Evolutionary conservation across 2,329 filamentous ascomycete species (phyloP).

Genomic region (Neopestalotiopsis sp.): DNA sequence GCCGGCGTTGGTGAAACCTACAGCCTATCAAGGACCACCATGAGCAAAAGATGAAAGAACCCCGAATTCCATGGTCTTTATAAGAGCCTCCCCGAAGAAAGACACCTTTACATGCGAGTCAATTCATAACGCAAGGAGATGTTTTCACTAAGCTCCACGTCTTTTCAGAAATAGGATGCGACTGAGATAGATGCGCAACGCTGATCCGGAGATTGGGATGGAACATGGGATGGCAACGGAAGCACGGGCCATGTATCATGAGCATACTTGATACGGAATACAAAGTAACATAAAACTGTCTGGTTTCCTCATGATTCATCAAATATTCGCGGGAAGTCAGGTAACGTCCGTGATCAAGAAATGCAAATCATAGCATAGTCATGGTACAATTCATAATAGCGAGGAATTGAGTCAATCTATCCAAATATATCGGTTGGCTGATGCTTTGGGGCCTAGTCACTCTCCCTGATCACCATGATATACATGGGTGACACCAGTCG

Average conservation of each 20-base stretch:
- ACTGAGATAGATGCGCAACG: neutral
- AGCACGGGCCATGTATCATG: conserved; percentile 3
- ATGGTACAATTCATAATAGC: no score
- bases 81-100: neutral
- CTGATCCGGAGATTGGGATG: neutral
- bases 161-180: neutral
- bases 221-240: conserved; percentile 3
- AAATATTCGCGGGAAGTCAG: neutral
- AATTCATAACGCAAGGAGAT: neutral
- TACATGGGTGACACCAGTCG: no score
- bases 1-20: neutral
- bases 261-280: neutral
- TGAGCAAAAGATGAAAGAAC: neutral
- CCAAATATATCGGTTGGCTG: no score
- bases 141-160: neutral
- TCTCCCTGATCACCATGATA: no score
- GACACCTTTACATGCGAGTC: neutral
- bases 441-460: no score
- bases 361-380: no score
- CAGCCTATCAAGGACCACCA: neutral
- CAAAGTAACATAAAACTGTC: neutral
- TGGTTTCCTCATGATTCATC: neutral
- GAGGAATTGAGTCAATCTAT: no score
- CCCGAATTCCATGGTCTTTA: neutral
- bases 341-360: no score